phyloP scores from a whole-genome alignment of 306 rosid species.

The Medicago arabica region DNA sequence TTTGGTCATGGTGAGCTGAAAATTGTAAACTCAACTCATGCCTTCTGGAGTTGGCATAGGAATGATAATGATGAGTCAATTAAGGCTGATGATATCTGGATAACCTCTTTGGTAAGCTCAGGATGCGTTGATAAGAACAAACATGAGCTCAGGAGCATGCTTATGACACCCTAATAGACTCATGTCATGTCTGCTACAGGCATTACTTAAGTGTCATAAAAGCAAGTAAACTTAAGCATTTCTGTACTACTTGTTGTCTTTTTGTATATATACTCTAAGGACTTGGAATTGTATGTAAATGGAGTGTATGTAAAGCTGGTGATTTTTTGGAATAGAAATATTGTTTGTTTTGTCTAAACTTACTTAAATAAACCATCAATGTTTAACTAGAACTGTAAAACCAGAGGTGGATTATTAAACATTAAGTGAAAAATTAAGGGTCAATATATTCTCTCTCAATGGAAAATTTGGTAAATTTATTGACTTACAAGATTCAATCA shows the following conservation, averaged over 20 bases:
- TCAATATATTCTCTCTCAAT: neutral
- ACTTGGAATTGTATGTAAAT: constrained; percentile 11
- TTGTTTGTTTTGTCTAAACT: constrained; percentile 26
- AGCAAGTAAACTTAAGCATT: constrained; percentile 6
- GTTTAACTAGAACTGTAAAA: neutral
- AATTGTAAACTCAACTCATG: constrained; percentile 77
- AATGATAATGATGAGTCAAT: constrained; percentile 91
- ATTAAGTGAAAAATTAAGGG: neutral
- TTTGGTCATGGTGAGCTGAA: constrained; percentile 93
- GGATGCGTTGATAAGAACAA: constrained; percentile 68
- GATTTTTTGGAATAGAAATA: constrained; percentile 16
- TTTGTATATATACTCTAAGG: constrained; percentile 31
- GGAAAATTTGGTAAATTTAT: neutral
- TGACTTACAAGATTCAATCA: too few relatives aligned
- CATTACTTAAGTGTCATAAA: constrained; percentile 10
- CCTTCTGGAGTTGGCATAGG: constrained; percentile 98
- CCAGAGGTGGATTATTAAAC: neutral
- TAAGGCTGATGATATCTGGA: constrained; percentile 84
- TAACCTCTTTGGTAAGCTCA: constrained; percentile 69
- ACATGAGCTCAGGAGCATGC: constrained; percentile 55
- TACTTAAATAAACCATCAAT: neutral
- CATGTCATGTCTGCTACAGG: neutral
- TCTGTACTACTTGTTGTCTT: constrained; percentile 30
- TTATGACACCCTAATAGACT: constrained; percentile 47
- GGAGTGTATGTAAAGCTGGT: neutral